Base-by-base conservation (phyloP, 208 protist species). In the Naegleria lovaniensis region DNA sequence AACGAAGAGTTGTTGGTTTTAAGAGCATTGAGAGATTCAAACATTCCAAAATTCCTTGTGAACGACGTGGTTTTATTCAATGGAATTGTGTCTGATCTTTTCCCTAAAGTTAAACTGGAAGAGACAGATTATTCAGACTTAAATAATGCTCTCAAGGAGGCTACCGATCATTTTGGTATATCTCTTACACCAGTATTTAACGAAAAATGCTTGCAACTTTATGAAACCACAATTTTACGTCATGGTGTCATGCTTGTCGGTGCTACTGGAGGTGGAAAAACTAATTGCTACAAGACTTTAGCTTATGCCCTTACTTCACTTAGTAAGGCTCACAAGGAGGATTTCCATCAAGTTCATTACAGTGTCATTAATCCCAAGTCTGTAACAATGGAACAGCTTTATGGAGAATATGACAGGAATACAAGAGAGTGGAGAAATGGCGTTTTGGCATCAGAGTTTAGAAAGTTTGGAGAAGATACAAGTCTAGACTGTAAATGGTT, bases 201-300 rank as follows among this genome's bases (percentile, higher is more conserved):
- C 51, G 92, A 95, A 16, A 99, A 99, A 95, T 98, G 97, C 92
- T 95, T 99, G 79, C 98, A 99, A 96, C 94, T 99, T 16, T 99
- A 99, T 93, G 98, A 99, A 92, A 98, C 98, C 85, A 99, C 98
- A 13, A 97, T 97, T n/a, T 95, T 99, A 75, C 96, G 98, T 41
- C 98, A 99, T 94, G 98, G 98, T 40, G 94, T 99, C 48, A 99
- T 99, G 98, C 93, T 99, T 0, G 98, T 99, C 29, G 98, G 98
- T 48, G 97, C 96, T 29, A 95, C 98, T 48, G 98, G 98, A 85
- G 96, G 96, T 92, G 98, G 98, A 87, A 99, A 99, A 94, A 98
- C 98, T 51, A 94, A 92, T n/a, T 95, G 94, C 58, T 98, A 97
- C 92, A 94, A 96, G 0, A 92, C 95, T 16, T 93, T 98, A 43